Evolutionary conservation across 805 yeast species (phyloP).

Genomic region (Spathaspora passalidarum): DNA sequence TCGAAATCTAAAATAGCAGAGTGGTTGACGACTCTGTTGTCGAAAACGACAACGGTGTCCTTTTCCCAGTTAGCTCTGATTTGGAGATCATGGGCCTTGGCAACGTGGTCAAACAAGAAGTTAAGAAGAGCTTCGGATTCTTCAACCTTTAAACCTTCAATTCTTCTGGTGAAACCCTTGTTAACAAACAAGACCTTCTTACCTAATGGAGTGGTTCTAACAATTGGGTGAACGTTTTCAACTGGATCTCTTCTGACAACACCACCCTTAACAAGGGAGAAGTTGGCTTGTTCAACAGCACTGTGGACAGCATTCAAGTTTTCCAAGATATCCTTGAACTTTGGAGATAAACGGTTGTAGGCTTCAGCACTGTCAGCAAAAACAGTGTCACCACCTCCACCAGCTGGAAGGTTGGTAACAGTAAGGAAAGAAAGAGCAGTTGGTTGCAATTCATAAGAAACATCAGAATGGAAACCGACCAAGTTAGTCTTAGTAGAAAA

Average conservation of each 20-base stretch:
- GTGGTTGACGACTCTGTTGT: slow-evolving; percentile 36
- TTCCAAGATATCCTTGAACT: slow-evolving; percentile 29
- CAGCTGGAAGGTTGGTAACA: slow-evolving; percentile 34
- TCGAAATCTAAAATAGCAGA: slow-evolving; percentile 36
- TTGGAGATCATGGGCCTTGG: slow-evolving; percentile 34
- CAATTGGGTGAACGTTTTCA: slow-evolving; percentile 34
- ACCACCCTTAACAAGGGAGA: slow-evolving; percentile 23
- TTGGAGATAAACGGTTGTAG: slow-evolving; percentile 37
- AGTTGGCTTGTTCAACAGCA: slow-evolving; percentile 33
- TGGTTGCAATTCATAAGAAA: slow-evolving; percentile 40
- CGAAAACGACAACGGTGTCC: slow-evolving; percentile 39
- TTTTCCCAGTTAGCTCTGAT: slow-evolving; percentile 36
- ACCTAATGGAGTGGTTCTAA: slow-evolving; percentile 38
- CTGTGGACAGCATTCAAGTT: slow-evolving; percentile 37
- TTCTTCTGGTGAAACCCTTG: slow-evolving; percentile 31
- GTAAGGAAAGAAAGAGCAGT: slow-evolving; percentile 38
- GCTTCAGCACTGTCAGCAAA: slow-evolving; percentile 40
- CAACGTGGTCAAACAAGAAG: slow-evolving; percentile 33
- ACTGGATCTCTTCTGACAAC: slow-evolving; percentile 35
- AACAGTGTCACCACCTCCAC: slow-evolving; percentile 42
- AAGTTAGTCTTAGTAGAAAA: slow-evolving; percentile 22
- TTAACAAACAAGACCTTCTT: slow-evolving; percentile 35
- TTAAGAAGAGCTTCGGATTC: slow-evolving; percentile 32
- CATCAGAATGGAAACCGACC: slow-evolving; percentile 36
- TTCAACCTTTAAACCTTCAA: slow-evolving; percentile 36